Evolutionary conservation across 1,284 basidiomycete species (phyloP).

Genomic region (Phylloporus gajari): DNA sequence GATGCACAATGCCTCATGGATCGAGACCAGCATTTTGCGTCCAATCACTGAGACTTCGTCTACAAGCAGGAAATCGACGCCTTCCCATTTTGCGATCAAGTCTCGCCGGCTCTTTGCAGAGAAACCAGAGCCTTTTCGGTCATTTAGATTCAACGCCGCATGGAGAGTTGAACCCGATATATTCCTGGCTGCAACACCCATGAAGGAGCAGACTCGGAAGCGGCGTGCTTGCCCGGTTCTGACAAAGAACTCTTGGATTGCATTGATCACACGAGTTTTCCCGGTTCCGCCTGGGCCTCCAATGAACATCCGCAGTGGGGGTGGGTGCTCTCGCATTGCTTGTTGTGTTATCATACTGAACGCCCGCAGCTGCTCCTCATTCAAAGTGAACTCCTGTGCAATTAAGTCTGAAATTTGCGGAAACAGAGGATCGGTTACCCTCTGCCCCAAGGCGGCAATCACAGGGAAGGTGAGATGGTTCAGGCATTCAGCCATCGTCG

Average conservation of each 20-base stretch:
- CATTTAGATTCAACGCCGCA: not conserved
- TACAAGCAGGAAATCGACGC: not conserved
- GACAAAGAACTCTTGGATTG: not conserved
- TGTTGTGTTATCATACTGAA: too few species aligned
- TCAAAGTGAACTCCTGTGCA: too few species aligned
- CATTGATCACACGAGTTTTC: not conserved
- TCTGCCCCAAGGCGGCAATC: too few species aligned
- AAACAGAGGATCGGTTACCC: too few species aligned
- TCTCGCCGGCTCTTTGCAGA: not conserved
- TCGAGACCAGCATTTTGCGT: not conserved
- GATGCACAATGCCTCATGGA: too few species aligned
- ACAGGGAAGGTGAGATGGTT: too few species aligned
- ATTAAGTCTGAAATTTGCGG: too few species aligned
- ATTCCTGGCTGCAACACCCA: not conserved
- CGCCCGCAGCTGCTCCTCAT: too few species aligned
- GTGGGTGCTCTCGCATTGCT: not conserved
- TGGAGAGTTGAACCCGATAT: not conserved
- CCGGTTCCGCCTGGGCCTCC: not conserved
- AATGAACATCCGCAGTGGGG: not conserved
- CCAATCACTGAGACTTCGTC: constrained; percentile 1
- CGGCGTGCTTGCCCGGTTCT: not conserved
- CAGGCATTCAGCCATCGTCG: too few species aligned
- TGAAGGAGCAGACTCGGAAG: not conserved
- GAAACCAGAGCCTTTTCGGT: not conserved
- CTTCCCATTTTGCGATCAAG: not conserved